Base-by-base conservation (phyloP, 2,329 filamentous ascomycete genomes). In the Cercospora beticola region DNA sequence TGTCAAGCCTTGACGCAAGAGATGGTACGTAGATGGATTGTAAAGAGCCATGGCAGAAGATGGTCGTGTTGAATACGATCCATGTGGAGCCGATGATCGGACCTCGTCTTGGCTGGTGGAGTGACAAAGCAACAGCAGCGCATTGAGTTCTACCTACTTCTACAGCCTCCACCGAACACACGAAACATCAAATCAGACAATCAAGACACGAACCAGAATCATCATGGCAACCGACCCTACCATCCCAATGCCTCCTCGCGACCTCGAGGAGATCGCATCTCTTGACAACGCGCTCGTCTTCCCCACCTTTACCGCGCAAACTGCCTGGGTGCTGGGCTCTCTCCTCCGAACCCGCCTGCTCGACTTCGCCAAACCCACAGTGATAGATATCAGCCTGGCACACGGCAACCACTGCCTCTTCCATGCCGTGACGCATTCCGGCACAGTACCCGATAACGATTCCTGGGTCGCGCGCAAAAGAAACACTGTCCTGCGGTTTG, bases 401-500 rank as follows among this genome's bases (percentile, higher is more conserved):
- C 85, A 86, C 75, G 74, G 70, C 62, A 79, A 80, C 16, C 78
- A 79, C 72, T 78, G 76, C 61, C 80, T 94, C 21, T 94, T 93
- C 83, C 91, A 93, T 77, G 83, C 84, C 67, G 87, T 86, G 4
- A 90, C 89, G 0, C 86, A 90, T 49, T 81, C 87, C 0, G 91
- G 92, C 6, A 87, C 88, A 4, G 83, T 86, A 69, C 89, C 91
- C 0, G 92, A 94, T 78, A 80, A 80, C 68, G 78, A 78, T 61
- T 62, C 36, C 21, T 81, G 79, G 90, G 89, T 92, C 23, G 80
- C 84, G 43, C 84, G 92, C 36, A 94, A 95, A 83, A 83, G 89
- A 14, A 88, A 87, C 68, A 90, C 90, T 0, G 92, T 93, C 6
- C 81, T 93, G 63, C 82, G 92, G 9, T 94, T 88, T 81, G 91